These are phyloP conservation scores for Melanogaster broomeanus DNA, from an alignment of 768 basidiomycete genomes.

Conservation along the genomic window DNA sequence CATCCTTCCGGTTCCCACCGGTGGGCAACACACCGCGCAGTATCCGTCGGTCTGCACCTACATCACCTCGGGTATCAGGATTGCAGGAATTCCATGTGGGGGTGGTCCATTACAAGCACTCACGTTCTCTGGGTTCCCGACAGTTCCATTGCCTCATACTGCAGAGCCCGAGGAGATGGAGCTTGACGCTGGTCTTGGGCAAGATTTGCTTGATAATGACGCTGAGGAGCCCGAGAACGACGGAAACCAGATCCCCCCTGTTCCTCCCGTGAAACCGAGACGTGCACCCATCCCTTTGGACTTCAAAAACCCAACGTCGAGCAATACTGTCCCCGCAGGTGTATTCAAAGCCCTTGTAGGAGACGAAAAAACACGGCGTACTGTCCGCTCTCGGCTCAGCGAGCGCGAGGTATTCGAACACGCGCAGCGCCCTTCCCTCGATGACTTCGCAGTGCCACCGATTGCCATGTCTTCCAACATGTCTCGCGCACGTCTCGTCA, in stretches of 20 bases:
- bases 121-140: conserved; percentile 66
- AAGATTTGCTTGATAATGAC: conserved; percentile 6
- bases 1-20: conserved; percentile 76
- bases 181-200: conserved; percentile 3
- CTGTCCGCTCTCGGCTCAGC: conserved; percentile 74
- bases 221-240: conserved; percentile 14
- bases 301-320: conserved; percentile 64
- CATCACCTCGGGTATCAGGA: conserved; percentile 35
- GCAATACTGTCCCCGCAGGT: conserved; percentile 82
- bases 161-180: conserved; percentile 13
- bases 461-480: conserved; percentile 65
- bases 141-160: conserved; percentile 26
- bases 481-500: conserved; percentile 55
- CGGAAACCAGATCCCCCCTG: conserved; percentile 13
- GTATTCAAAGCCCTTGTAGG: conserved; percentile 77
- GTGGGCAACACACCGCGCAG: conserved; percentile 50
- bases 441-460: conserved; percentile 67
- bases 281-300: conserved; percentile 81
- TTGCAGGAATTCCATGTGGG: conserved; percentile 20
- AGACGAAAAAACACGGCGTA: conserved; percentile 69
- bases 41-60: conserved; percentile 48
- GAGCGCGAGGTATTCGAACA: conserved; percentile 77
- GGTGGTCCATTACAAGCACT: conserved; percentile 44
- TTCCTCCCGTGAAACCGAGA: conserved; percentile 41
- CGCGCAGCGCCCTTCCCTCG: conserved; percentile 69